A percentile compares a stretch with the other conserved stretches of the same genome.
Evolutionary conservation across 257 asterid genomes (phyloP).

Genomic region (Capsicum rhomboideum): DNA sequence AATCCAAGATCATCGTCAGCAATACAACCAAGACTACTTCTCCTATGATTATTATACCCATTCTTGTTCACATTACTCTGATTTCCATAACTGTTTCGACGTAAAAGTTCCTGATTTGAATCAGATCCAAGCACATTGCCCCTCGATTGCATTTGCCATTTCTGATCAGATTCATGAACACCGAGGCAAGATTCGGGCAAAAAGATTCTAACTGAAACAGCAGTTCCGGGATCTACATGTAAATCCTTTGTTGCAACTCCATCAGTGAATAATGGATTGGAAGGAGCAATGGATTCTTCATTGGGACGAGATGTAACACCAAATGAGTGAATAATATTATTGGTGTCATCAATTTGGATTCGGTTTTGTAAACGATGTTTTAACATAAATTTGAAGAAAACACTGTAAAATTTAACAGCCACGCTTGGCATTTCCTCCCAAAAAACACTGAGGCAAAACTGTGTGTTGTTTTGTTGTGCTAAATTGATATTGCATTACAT

Average conservation of each 20-base stretch:
- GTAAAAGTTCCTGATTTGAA: slow-evolving; percentile 2
- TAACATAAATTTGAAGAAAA: slow-evolving; percentile 79
- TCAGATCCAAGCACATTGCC: slow-evolving; percentile 28
- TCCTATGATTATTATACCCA: slow-evolving; percentile 17
- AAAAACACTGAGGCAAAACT: not conserved
- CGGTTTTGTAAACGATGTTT: slow-evolving; percentile 89
- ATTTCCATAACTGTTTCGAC: slow-evolving; percentile 46
- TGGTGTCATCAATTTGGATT: slow-evolving; percentile 26
- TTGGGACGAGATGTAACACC: slow-evolving; percentile 91
- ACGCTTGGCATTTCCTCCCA: slow-evolving; percentile 76
- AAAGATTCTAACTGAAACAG: slow-evolving; percentile 67
- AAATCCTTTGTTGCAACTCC: slow-evolving; percentile 93
- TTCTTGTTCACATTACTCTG: not conserved
- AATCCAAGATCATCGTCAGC: slow-evolving; percentile 30
- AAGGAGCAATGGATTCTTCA: slow-evolving; percentile 59
- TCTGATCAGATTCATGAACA: slow-evolving; percentile 19
- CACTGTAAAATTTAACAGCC: slow-evolving; percentile 80
- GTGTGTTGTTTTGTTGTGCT: not conserved
- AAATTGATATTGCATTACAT: not conserved
- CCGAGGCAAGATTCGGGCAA: slow-evolving; percentile 71
- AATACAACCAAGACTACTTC: slow-evolving; percentile 49
- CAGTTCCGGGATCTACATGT: slow-evolving; percentile 69
- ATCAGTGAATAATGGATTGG: slow-evolving; percentile 77
- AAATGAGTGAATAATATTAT: slow-evolving; percentile 18
- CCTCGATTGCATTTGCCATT: not conserved